These are phyloP conservation scores for Dipteronia dyeriana DNA, from an alignment of 345 rosid species.

Conservation along the genomic window DNA sequence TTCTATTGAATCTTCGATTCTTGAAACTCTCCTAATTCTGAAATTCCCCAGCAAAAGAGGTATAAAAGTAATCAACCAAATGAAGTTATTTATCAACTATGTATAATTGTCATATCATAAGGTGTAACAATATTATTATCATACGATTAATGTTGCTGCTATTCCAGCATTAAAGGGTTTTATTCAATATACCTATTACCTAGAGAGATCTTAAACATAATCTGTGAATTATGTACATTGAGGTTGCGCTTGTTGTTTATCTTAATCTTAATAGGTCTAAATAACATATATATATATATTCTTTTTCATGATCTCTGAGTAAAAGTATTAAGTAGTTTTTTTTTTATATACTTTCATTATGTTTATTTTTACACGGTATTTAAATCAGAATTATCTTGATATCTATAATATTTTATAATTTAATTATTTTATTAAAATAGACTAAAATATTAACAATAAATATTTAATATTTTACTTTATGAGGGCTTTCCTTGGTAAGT, in stretches of 20 bases:
- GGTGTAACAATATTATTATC: not conserved
- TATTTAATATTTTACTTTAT: too few relatives aligned
- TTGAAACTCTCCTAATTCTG: not conserved
- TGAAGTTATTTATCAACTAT: not conserved
- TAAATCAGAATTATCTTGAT: too few relatives aligned
- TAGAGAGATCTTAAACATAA: not conserved
- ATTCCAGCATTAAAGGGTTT: not conserved
- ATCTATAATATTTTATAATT: too few relatives aligned
- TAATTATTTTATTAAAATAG: too few relatives aligned
- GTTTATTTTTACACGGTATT: too few relatives aligned
- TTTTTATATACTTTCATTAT: too few relatives aligned
- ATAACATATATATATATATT: too few relatives aligned
- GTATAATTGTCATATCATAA: not conserved
- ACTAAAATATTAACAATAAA: not conserved
- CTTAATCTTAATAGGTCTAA: too few relatives aligned
- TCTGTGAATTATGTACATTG: not conserved
- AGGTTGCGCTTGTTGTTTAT: not conserved
- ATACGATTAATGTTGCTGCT: not conserved
- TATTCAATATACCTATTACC: not conserved
- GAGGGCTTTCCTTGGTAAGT: not conserved
- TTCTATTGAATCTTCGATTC: slow-evolving; percentile 1
- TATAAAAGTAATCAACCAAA: not conserved
- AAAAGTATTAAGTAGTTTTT: too few relatives aligned
- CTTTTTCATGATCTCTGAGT: too few relatives aligned
- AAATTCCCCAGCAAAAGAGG: not conserved